Evolutionary conservation across 2,329 filamentous ascomycete species (phyloP).

Genomic region (Periconia macrospinosa): DNA sequence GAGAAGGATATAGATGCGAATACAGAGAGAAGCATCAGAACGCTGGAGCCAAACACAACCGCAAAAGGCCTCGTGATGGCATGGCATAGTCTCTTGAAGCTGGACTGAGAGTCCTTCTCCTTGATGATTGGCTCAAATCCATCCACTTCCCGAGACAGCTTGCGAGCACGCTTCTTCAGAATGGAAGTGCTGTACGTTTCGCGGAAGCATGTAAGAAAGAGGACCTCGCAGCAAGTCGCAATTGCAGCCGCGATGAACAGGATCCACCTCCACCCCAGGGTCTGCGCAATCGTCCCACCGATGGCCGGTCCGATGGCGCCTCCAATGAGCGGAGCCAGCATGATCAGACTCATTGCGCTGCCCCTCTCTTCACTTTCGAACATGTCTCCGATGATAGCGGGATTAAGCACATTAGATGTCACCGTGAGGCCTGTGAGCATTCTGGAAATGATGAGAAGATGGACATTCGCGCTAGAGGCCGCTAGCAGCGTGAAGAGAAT

Average conservation of each 20-base stretch:
- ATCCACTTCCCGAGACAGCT: slow-evolving; percentile 18
- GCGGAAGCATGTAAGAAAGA: slow-evolving; percentile 56
- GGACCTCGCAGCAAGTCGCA: slow-evolving; percentile 52
- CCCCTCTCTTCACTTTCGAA: slow-evolving; percentile 61
- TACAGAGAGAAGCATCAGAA: slow-evolving; percentile 56
- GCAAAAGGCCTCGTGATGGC: slow-evolving; percentile 46
- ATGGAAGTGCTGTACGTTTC: slow-evolving; percentile 66
- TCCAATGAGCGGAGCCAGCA: slow-evolving; percentile 60
- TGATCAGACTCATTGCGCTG: slow-evolving; percentile 60
- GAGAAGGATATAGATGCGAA: slow-evolving; percentile 48
- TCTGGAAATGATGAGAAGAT: slow-evolving; percentile 46
- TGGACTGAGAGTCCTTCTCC: slow-evolving; percentile 10
- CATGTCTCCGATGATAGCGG: slow-evolving; percentile 66
- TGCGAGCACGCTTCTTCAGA: slow-evolving; percentile 38
- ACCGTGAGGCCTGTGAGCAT: slow-evolving; percentile 50
- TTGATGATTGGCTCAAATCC: slow-evolving; percentile 1
- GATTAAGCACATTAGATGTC: slow-evolving; percentile 60
- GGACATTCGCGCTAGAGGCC: slow-evolving; percentile 41
- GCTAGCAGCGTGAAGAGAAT: slow-evolving; percentile 47
- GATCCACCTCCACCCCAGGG: slow-evolving; percentile 57
- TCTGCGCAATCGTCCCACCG: slow-evolving; percentile 58
- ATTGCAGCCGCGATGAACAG: slow-evolving; percentile 56
- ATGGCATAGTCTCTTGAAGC: slow-evolving; percentile 32
- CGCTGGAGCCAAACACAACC: slow-evolving; percentile 52
- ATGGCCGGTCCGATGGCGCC: slow-evolving; percentile 61